A percentile compares a stretch with the other conserved stretches of the same genome.
Evolutionary conservation across 768 basidiomycete genomes (phyloP).

Genomic region (Tricholoma hemisulphureum): DNA sequence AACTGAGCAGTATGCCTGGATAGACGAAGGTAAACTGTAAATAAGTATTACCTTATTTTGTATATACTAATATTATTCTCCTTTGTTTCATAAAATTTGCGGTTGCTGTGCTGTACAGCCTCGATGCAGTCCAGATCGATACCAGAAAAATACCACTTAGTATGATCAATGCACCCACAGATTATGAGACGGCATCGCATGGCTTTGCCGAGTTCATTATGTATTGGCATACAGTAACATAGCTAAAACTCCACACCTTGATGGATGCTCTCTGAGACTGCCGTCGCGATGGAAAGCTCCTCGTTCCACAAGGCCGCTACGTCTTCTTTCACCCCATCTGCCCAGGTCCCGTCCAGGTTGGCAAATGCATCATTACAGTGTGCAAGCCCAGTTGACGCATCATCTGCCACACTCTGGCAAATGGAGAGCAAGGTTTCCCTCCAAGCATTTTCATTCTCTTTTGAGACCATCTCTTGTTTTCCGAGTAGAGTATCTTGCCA

Average conservation of each 20-base stretch:
- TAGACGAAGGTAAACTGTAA: too few relatives aligned
- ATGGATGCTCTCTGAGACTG: constrained; percentile 45
- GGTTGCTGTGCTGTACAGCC: too few relatives aligned
- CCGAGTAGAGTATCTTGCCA: constrained; percentile 61
- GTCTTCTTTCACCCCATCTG: constrained; percentile 22
- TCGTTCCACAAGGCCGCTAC: constrained; percentile 62
- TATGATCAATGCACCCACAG: too few relatives aligned
- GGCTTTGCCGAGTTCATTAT: too few relatives aligned
- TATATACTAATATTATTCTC: too few relatives aligned
- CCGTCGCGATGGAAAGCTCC: constrained; percentile 50
- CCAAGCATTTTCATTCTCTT: constrained; percentile 51
- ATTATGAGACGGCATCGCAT: too few relatives aligned
- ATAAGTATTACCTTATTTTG: too few relatives aligned
- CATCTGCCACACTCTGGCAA: constrained; percentile 21
- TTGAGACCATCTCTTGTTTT: constrained; percentile 42
- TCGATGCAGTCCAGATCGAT: too few relatives aligned
- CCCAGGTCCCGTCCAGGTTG: constrained; percentile 4
- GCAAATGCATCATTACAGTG: neutral
- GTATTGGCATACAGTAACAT: neutral
- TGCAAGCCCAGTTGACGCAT: constrained; percentile 12
- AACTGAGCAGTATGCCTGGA: too few relatives aligned
- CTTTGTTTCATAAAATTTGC: too few relatives aligned
- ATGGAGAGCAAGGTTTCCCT: constrained; percentile 33
- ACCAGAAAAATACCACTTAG: too few relatives aligned
- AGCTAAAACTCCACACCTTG: constrained; percentile 21